A percentile compares a stretch with the other conserved stretches of the same genome.
phyloP scores from a whole-genome alignment of 306 rosid species.

The Elaeagnus macrophylla region DNA sequence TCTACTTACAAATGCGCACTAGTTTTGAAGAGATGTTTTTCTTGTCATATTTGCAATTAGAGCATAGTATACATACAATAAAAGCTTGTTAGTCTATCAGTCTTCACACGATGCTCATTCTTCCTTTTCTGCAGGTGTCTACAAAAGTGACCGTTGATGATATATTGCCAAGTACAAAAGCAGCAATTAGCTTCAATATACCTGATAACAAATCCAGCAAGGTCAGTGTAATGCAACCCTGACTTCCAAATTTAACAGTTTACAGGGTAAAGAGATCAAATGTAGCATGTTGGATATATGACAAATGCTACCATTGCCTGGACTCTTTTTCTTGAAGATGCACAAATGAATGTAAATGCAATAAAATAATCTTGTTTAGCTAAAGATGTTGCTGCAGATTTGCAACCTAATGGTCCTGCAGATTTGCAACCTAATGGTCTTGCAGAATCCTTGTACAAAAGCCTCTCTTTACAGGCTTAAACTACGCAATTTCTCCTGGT shows the following conservation, averaged over 20 bases:
- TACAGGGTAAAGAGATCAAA: too few species aligned
- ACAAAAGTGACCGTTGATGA: conserved; percentile 65
- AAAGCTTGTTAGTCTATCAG: background rate
- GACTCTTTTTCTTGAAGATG: too few species aligned
- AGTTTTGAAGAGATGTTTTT: background rate
- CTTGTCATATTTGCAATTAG: background rate
- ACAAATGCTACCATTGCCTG: too few species aligned
- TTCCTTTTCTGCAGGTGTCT: conserved; percentile 41
- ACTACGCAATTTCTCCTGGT: too few species aligned
- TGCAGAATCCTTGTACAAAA: too few species aligned
- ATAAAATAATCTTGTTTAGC: too few species aligned
- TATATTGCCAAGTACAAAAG: conserved; percentile 53
- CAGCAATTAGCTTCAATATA: conserved; percentile 67
- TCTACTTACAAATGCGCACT: background rate
- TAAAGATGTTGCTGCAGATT: too few species aligned
- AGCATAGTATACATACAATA: background rate
- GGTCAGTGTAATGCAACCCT: conserved; percentile 40
- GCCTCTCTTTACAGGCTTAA: too few species aligned
- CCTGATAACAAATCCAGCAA: conserved; percentile 97
- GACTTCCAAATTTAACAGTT: background rate
- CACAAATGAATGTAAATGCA: too few species aligned
- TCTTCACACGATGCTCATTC: background rate
- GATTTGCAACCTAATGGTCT: too few species aligned
- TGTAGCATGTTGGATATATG: too few species aligned
- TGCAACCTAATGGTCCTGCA: too few species aligned